Conservation (phyloP, 2,329 filamentous ascomycete species). For the Arachnomyces sp. region DNA sequence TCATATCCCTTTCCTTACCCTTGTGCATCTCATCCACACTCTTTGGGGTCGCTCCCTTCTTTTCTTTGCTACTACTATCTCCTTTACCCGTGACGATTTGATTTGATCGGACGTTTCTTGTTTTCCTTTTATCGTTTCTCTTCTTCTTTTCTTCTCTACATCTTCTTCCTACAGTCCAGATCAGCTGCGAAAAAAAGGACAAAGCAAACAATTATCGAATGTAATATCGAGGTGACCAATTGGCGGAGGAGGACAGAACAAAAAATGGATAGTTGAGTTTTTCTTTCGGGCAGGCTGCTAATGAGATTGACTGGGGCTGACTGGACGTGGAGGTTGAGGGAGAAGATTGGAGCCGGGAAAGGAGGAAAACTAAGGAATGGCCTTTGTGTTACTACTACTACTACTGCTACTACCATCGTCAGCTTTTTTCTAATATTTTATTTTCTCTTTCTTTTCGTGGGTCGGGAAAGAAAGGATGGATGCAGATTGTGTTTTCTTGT, state of each 20-base stretch:
- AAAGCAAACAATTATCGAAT: no score
- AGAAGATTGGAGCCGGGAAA: no score
- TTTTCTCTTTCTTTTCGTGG: slow-evolving; percentile 4
- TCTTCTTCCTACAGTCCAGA: slow-evolving; percentile 2
- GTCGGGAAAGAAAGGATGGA: neutral
- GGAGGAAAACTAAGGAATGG: no score
- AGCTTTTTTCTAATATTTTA: slow-evolving; percentile 1
- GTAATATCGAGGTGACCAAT: no score
- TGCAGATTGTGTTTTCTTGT: slow-evolving; percentile 12
- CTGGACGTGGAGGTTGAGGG: no score
- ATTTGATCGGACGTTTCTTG: slow-evolving; percentile 4
- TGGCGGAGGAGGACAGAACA: no score
- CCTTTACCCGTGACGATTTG: slow-evolving; percentile 3
- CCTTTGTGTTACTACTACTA: no score
- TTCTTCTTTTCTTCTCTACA: slow-evolving; percentile 7
- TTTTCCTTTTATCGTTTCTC: slow-evolving; percentile 3
- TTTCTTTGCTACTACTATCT: slow-evolving; percentile 21
- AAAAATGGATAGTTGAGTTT: no score
- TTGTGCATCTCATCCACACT: slow-evolving; percentile 16
- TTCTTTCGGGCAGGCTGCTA: no score
- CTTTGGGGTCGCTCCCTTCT: slow-evolving; percentile 14
- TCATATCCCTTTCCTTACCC: slow-evolving; percentile 14
- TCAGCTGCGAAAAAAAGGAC: no score
- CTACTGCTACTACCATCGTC: no score
- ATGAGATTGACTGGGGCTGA: no score